Evolutionary conservation across 2,329 filamentous ascomycete species (phyloP).

Genomic region (Claviceps arundinis): DNA sequence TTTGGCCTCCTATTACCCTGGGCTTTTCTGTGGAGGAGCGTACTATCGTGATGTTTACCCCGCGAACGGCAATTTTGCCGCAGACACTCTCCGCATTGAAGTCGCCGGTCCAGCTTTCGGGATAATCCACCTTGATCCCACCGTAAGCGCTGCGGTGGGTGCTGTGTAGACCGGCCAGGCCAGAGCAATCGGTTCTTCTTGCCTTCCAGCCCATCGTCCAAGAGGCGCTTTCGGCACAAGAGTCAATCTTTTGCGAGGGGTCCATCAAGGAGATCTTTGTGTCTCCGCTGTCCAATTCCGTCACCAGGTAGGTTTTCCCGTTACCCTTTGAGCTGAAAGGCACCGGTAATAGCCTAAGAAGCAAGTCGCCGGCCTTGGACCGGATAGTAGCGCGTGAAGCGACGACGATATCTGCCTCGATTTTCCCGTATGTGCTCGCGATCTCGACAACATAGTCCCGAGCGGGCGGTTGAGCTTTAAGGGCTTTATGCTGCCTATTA

Average conservation of each 20-base stretch:
- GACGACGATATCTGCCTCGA: constrained; percentile 24
- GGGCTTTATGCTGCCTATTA: too few species aligned
- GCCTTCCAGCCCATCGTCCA: too few species aligned
- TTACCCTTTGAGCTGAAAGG: constrained; percentile 25
- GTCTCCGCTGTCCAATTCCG: constrained; percentile 30
- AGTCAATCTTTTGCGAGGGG: constrained; percentile 1
- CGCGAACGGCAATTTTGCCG: constrained; percentile 25
- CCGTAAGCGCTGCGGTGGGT: constrained; percentile 33
- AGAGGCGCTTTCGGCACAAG: too few species aligned
- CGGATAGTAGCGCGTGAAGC: constrained; percentile 22
- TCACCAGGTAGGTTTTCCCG: constrained; percentile 18
- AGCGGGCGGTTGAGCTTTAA: not conserved
- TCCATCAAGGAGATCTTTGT: constrained; percentile 18
- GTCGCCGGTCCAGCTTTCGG: constrained; percentile 35
- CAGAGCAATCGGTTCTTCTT: not conserved
- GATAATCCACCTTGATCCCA: constrained; percentile 29
- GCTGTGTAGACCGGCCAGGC: constrained; percentile 24
- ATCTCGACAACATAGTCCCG: not conserved
- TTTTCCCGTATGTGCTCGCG: not conserved
- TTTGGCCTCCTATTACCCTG: constrained; percentile 22
- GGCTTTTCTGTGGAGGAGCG: constrained; percentile 19
- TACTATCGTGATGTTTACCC: constrained; percentile 28
- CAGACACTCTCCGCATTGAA: constrained; percentile 26
- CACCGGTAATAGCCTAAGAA: constrained; percentile 21
- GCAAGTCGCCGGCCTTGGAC: constrained; percentile 28